Evolutionary conservation across 768 basidiomycete species (phyloP).

Genomic region (Trametes coccinea): DNA sequence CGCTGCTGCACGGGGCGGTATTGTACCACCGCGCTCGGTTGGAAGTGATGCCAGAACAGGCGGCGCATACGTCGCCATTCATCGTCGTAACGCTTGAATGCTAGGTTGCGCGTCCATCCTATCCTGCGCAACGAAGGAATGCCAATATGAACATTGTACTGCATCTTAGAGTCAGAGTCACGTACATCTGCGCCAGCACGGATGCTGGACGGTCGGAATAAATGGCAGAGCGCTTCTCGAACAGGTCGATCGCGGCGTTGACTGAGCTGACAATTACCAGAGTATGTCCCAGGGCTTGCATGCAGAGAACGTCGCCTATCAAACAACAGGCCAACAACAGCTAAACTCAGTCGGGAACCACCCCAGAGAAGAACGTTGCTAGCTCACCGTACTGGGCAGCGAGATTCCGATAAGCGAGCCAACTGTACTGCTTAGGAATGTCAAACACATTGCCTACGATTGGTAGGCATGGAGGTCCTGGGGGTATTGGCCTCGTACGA

Average conservation of each 20-base stretch:
- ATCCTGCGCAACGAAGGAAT: neutral
- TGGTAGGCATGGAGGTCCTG: neutral
- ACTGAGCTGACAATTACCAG: neutral
- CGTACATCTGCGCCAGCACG: neutral
- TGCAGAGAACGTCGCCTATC: neutral
- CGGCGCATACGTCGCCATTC: constrained; percentile 9
- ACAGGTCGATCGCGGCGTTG: neutral
- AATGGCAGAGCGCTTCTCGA: neutral
- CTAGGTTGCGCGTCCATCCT: constrained; percentile 5
- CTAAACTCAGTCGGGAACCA: neutral
- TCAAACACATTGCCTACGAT: neutral
- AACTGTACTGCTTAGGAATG: neutral
- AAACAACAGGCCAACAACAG: neutral
- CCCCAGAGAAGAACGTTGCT: neutral
- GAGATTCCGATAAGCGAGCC: neutral
- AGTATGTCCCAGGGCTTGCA: neutral
- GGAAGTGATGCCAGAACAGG: constrained; percentile 1
- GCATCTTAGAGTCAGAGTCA: neutral
- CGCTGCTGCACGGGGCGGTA: neutral
- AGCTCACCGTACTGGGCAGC: neutral
- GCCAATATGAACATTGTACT: neutral
- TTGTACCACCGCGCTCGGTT: neutral
- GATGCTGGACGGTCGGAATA: neutral
- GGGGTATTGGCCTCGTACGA: neutral
- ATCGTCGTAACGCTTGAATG: constrained; percentile 3